Percentiles rank a stretch among this genome's conserved stretches.
Conservation (phyloP, 106 monocot genomes). For the Triglochin maritima region DNA sequence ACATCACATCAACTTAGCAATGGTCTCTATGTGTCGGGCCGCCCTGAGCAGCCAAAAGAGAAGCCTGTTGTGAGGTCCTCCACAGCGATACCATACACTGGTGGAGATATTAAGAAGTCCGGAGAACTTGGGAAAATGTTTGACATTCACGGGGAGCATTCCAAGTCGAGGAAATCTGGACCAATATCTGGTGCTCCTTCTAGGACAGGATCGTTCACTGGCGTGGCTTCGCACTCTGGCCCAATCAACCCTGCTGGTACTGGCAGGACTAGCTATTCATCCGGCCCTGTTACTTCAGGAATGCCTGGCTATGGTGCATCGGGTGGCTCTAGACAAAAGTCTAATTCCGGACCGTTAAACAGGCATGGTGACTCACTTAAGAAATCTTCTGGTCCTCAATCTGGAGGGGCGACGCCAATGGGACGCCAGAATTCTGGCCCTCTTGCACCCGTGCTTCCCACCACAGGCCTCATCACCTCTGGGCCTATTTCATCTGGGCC, state of each 20-base stretch:
- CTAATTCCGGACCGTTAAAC: slow-evolving; percentile 28
- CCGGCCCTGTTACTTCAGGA: slow-evolving; percentile 22
- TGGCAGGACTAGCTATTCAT: slow-evolving; percentile 17
- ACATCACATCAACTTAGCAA: slow-evolving; percentile 32
- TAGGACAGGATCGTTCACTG: slow-evolving; percentile 25
- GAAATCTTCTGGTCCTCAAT: slow-evolving; percentile 26
- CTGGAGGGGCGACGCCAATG: slow-evolving; percentile 16
- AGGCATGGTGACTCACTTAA: slow-evolving; percentile 23
- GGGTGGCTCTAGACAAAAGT: slow-evolving; percentile 19
- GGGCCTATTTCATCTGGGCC: slow-evolving; percentile 28
- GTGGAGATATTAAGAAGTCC: slow-evolving; percentile 31
- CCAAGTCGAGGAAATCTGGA: slow-evolving; percentile 31
- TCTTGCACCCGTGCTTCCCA: slow-evolving; percentile 19
- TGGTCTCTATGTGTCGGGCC: slow-evolving; percentile 28
- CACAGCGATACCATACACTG: slow-evolving; percentile 23
- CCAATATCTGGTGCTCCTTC: slow-evolving; percentile 20
- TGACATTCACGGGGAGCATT: slow-evolving; percentile 17
- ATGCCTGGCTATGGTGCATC: slow-evolving; percentile 6
- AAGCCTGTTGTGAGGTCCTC: slow-evolving; percentile 16
- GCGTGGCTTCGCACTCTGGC: slow-evolving; percentile 22
- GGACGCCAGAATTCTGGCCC: slow-evolving; percentile 28
- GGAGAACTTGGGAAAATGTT: slow-evolving; percentile 35
- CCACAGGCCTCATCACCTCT: slow-evolving; percentile 30
- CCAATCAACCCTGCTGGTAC: slow-evolving; percentile 10
- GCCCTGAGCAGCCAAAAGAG: slow-evolving; percentile 28